A percentile compares a stretch with the other conserved stretches of the same genome.
Conservation (phyloP, 345 rosid species). For the Leavenworthia alabamica region DNA sequence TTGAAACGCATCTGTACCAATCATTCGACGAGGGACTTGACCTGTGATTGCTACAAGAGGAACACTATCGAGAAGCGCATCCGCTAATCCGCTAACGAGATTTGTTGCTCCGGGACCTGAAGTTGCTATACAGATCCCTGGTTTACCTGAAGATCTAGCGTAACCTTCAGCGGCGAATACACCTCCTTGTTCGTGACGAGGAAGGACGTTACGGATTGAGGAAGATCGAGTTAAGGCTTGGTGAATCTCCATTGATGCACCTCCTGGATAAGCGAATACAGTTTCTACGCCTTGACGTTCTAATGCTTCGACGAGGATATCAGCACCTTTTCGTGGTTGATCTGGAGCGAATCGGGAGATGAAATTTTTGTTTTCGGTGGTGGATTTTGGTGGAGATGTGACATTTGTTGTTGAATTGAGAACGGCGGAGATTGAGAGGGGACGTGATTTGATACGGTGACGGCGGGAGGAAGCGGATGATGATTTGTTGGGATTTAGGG, state of each 20-base stretch:
- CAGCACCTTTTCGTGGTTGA: slow-evolving; percentile 89
- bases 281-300: slow-evolving; percentile 73
- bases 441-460: slow-evolving; percentile 23
- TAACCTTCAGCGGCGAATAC: slow-evolving; percentile 93
- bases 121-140: slow-evolving; percentile 92
- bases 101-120: slow-evolving; percentile 96
- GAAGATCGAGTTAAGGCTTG: slow-evolving; percentile 92
- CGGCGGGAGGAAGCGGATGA: slow-evolving; percentile 17
- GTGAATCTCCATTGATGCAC: slow-evolving; percentile 98
- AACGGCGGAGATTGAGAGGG: slow-evolving; percentile 33
- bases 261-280: slow-evolving; percentile 93
- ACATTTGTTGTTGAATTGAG: slow-evolving; percentile 19
- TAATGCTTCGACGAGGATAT: slow-evolving; percentile 86
- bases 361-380: neutral
- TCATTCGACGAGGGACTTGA: slow-evolving; percentile 91
- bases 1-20: slow-evolving; percentile 90
- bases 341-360: slow-evolving; percentile 47
- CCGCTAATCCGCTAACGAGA: slow-evolving; percentile 82
- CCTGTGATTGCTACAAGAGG: slow-evolving; percentile 91
- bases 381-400: neutral
- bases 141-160: slow-evolving; percentile 75
- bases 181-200: slow-evolving; percentile 97
- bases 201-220: slow-evolving; percentile 70
- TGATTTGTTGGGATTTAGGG: slow-evolving; percentile 16
- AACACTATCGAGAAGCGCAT: slow-evolving; percentile 80